Conservation (phyloP, 257 asterid species). For the Ligustrum vulgare region DNA sequence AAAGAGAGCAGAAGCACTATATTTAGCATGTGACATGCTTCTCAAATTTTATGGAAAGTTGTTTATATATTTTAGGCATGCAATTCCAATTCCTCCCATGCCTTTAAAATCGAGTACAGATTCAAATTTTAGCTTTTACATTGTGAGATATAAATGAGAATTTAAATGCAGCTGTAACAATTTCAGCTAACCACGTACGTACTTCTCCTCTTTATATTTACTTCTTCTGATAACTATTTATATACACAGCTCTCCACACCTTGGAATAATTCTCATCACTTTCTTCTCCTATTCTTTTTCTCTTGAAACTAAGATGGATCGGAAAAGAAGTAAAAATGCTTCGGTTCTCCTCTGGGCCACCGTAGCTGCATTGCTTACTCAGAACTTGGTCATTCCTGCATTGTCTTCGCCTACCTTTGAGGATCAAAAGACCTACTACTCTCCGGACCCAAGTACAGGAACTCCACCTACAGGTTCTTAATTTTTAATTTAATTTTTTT, state of each 20-base stretch:
- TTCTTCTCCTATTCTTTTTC: not conserved
- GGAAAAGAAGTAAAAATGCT: constrained; percentile 35
- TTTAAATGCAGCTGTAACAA: constrained; percentile 55
- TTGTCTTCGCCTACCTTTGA: constrained; percentile 37
- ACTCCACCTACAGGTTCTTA: constrained; percentile 31
- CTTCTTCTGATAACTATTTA: constrained; percentile 44
- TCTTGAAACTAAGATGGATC: constrained; percentile 31
- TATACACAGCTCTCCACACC: constrained; percentile 30
- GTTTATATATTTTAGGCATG: too few species aligned
- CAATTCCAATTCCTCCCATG: too few species aligned
- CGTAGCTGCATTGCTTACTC: constrained; percentile 51
- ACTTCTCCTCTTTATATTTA: constrained; percentile 62
- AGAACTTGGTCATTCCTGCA: constrained; percentile 43
- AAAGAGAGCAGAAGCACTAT: too few species aligned
- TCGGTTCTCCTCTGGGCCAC: constrained; percentile 48
- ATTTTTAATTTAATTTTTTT: too few species aligned
- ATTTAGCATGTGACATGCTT: too few species aligned
- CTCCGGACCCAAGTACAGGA: constrained; percentile 54
- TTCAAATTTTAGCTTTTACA: too few species aligned
- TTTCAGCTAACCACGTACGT: constrained; percentile 69
- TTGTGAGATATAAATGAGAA: constrained; percentile 39
- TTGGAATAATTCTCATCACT: constrained; percentile 28
- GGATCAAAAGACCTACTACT: constrained; percentile 63
- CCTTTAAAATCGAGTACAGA: too few species aligned
- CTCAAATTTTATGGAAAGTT: too few species aligned